Conservation (phyloP, 164 flowering plant genomes). For the Aristolochia californica region DNA sequence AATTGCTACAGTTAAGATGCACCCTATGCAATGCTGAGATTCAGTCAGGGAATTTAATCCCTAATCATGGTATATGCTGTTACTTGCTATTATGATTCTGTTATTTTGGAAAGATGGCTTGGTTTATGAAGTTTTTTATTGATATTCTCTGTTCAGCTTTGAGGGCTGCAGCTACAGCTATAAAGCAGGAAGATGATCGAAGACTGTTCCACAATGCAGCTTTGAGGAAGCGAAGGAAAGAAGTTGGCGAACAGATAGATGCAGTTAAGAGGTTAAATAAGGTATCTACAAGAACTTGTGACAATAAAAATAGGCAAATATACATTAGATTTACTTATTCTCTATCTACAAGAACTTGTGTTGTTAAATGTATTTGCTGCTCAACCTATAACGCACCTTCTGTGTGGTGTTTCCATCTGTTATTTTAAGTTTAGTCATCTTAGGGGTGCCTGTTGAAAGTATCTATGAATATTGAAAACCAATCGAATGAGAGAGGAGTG, state of each 20-base stretch:
- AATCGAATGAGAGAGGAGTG: too few species aligned
- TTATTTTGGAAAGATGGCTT: not conserved
- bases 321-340: too few species aligned
- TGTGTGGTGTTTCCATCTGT: too few species aligned
- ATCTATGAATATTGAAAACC: too few species aligned
- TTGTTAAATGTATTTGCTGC: too few species aligned
- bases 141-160: conserved; percentile 42
- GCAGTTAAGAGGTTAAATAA: conserved; percentile 39
- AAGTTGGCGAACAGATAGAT: conserved; percentile 54
- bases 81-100: not conserved
- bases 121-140: not conserved
- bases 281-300: too few species aligned
- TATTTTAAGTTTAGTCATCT: too few species aligned
- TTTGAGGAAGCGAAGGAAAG: conserved; percentile 76
- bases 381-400: too few species aligned
- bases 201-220: conserved; percentile 81
- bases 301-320: too few species aligned
- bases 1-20: conserved; percentile 65
- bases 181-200: conserved; percentile 80
- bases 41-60: conserved; percentile 54
- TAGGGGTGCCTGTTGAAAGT: too few species aligned
- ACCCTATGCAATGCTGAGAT: conserved; percentile 69
- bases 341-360: too few species aligned
- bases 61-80: conserved; percentile 56
- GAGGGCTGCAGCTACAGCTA: conserved; percentile 91